phyloP scores from a whole-genome alignment of 495 filamentous ascomycete genomes.

The Penicillium goetzii region DNA sequence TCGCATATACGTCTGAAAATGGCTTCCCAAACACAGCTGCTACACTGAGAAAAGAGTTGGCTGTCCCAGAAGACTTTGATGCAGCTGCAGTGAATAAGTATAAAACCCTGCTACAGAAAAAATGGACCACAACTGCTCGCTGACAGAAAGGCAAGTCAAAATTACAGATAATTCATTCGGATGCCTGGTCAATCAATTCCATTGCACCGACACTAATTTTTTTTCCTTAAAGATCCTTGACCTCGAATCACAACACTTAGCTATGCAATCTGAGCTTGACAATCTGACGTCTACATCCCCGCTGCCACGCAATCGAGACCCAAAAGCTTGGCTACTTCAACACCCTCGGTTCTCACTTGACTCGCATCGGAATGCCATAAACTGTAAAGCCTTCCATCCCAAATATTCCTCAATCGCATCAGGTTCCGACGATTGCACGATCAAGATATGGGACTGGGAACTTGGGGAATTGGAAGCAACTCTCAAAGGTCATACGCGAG shows the following conservation, averaged over 20 bases:
- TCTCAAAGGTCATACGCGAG: slow-evolving; percentile 87
- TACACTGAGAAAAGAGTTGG: slow-evolving; percentile 57
- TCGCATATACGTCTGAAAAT: slow-evolving; percentile 77
- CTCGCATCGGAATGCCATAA: slow-evolving; percentile 79
- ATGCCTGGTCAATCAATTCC: slow-evolving; percentile 7
- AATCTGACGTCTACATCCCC: slow-evolving; percentile 64
- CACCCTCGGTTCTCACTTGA: slow-evolving; percentile 77
- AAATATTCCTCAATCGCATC: slow-evolving; percentile 86
- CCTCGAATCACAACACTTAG: slow-evolving; percentile 69
- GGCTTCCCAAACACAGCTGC: slow-evolving; percentile 66
- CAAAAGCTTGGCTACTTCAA: slow-evolving; percentile 78
- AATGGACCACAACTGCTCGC: slow-evolving; percentile 93
- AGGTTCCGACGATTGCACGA: slow-evolving; percentile 87
- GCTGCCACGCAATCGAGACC: slow-evolving; percentile 73
- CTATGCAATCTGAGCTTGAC: slow-evolving; percentile 79
- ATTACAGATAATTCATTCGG: background rate
- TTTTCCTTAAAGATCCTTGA: slow-evolving; percentile 77
- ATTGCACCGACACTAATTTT: background rate
- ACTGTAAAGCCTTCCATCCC: slow-evolving; percentile 89
- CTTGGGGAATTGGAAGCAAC: slow-evolving; percentile 86
- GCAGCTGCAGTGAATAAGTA: slow-evolving; percentile 81
- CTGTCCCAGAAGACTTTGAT: slow-evolving; percentile 67
- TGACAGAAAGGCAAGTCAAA: slow-evolving; percentile 75
- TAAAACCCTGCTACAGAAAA: slow-evolving; percentile 86
- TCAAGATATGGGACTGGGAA: slow-evolving; percentile 98